A percentile compares a stretch with the other conserved stretches of the same genome.
Conservation (phyloP, 1,284 basidiomycete species). For the Ceratobasidium sp. region DNA sequence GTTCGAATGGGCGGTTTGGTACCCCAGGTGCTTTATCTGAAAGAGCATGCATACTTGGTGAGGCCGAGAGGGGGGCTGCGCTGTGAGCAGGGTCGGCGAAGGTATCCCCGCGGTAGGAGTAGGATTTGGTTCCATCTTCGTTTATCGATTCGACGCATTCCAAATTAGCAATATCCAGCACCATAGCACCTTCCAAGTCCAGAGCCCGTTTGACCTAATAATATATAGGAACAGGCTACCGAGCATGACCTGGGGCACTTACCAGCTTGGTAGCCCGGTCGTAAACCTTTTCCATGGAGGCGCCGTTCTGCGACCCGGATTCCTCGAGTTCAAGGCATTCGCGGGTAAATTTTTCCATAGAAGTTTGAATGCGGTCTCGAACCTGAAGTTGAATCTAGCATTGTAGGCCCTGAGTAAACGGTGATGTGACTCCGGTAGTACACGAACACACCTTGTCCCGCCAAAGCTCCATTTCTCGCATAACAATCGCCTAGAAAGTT, state of each 20-base stretch:
- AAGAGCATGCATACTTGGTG: conserved; percentile 8
- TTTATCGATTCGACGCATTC: conserved; percentile 80
- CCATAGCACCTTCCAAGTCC: conserved; percentile 87
- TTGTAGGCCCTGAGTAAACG: background rate
- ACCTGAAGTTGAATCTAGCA: conserved; percentile 83
- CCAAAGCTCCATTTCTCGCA: conserved; percentile 96
- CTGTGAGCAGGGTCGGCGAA: conserved; percentile 44
- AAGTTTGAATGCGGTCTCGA: conserved; percentile 87
- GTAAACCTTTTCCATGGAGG: conserved; percentile 85
- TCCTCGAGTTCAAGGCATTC: conserved; percentile 91
- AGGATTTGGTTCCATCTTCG: conserved; percentile 63
- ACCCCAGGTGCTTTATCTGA: conserved; percentile 3
- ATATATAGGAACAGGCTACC: background rate
- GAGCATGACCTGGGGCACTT: background rate
- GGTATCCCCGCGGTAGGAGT: conserved; percentile 48
- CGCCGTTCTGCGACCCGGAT: conserved; percentile 44
- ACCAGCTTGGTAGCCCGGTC: conserved; percentile 81
- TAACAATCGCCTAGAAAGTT: conserved; percentile 72
- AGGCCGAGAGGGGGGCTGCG: conserved; percentile 47
- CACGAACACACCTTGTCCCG: conserved; percentile 74
- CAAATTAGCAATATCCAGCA: conserved; percentile 90
- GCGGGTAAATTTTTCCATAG: conserved; percentile 94
- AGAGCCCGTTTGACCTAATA: conserved; percentile 73
- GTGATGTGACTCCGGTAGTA: background rate
- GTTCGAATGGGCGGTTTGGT: conserved; percentile 13